A percentile compares a stretch with the other conserved stretches of the same genome.
Evolutionary conservation across 371 early-diverging fungal genomes (phyloP).

Genomic region (Mucor mucedo): DNA sequence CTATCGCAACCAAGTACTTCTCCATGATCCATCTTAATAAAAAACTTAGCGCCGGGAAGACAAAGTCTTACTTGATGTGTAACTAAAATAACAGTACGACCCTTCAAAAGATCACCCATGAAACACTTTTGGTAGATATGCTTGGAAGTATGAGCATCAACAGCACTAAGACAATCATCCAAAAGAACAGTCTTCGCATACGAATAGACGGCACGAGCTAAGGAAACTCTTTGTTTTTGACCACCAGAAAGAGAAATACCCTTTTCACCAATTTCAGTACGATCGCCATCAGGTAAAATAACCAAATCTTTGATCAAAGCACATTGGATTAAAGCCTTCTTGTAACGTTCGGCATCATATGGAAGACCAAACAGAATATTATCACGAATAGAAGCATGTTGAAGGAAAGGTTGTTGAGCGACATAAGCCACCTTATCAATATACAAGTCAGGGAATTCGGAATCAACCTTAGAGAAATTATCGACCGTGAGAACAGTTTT

Average conservation of each 20-base stretch:
- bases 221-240: constrained; percentile 80
- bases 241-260: constrained; percentile 91
- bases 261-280: constrained; percentile 90
- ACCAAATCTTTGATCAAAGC: constrained; percentile 82
- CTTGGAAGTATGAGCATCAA: constrained; percentile 87
- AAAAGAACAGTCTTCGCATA: constrained; percentile 73
- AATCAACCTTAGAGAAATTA: constrained; percentile 33
- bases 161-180: constrained; percentile 84
- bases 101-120: constrained; percentile 67
- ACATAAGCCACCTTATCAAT: constrained; percentile 73
- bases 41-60: constrained; percentile 69
- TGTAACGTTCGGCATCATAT: constrained; percentile 70
- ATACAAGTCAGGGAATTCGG: constrained; percentile 43
- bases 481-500: constrained; percentile 12
- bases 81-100: constrained; percentile 83
- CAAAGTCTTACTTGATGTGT: constrained; percentile 85
- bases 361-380: constrained; percentile 86
- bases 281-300: constrained; percentile 81
- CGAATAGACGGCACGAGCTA: constrained; percentile 84
- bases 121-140: constrained; percentile 76
- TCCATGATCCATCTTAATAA: constrained; percentile 76
- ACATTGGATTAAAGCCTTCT: constrained; percentile 69
- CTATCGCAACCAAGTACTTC: constrained; percentile 48
- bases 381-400: constrained; percentile 80
- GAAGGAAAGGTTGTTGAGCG: constrained; percentile 79